Percentiles rank a stretch among this genome's conserved stretches.
Evolutionary conservation across 2,329 filamentous ascomycete genomes (phyloP).

Genomic region (Corniculantispora saksenae): DNA sequence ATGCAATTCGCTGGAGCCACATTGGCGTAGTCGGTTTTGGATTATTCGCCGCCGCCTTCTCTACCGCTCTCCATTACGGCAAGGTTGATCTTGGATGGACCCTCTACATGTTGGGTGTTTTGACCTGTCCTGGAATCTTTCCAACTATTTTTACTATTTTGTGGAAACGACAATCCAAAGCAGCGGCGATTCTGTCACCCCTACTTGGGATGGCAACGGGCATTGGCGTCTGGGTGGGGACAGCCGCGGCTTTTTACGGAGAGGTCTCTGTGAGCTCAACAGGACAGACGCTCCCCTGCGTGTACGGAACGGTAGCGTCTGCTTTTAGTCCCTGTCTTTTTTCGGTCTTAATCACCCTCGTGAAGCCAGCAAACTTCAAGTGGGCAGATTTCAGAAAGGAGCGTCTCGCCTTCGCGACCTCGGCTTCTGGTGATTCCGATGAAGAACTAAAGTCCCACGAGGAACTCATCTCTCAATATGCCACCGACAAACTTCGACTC

Average conservation of each 20-base stretch:
- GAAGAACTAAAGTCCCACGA: slow-evolving; percentile 27
- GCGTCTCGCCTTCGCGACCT: slow-evolving; percentile 37
- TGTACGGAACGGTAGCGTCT: slow-evolving; percentile 55
- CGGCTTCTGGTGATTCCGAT: slow-evolving; percentile 20
- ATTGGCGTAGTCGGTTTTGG: slow-evolving; percentile 55
- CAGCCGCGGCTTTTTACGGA: slow-evolving; percentile 47
- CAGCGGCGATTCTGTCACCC: slow-evolving; percentile 51
- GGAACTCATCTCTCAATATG: slow-evolving; percentile 29
- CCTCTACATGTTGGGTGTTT: slow-evolving; percentile 54
- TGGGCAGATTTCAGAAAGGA: slow-evolving; percentile 44
- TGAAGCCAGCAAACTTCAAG: slow-evolving; percentile 43
- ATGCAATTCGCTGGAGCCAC: slow-evolving; percentile 54
- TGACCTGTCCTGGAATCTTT: slow-evolving; percentile 56
- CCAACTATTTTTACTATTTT: slow-evolving; percentile 55
- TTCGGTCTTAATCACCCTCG: slow-evolving; percentile 47
- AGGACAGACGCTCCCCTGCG: slow-evolving; percentile 49
- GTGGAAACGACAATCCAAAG: slow-evolving; percentile 50
- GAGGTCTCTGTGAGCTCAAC: slow-evolving; percentile 50
- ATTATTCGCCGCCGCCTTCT: slow-evolving; percentile 51
- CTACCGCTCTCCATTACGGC: slow-evolving; percentile 54
- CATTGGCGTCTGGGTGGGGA: slow-evolving; percentile 54
- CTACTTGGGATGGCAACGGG: slow-evolving; percentile 52
- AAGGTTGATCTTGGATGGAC: slow-evolving; percentile 57
- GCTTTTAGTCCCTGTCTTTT: slow-evolving; percentile 44
- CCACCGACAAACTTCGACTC: slow-evolving; percentile 36